Percentiles rank a stretch among this genome's conserved stretches.
Evolutionary conservation across 768 basidiomycete genomes (phyloP).

Genomic region (Butyriboletus loyo): DNA sequence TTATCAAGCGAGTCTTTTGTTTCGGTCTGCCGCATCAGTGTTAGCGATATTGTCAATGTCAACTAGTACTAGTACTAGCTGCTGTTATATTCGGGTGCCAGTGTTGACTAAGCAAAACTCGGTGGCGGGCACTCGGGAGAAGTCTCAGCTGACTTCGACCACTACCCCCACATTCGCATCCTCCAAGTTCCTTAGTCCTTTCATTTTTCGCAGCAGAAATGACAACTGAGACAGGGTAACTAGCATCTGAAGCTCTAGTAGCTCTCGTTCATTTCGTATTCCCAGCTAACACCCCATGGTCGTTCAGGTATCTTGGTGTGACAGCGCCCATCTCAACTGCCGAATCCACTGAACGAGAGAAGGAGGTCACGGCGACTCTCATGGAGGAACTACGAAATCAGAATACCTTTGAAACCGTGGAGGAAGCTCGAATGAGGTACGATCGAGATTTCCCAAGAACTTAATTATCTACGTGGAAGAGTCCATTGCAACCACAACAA

Average conservation of each 20-base stretch:
- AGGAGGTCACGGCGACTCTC: conserved; percentile 77
- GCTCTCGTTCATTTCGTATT: not conserved
- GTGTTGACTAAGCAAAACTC: conserved; percentile 23
- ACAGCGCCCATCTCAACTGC: conserved; percentile 80
- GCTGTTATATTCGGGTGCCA: no score
- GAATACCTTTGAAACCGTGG: conserved; percentile 85
- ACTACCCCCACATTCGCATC: conserved; percentile 10
- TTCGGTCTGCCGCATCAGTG: no score
- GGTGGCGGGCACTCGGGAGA: conserved; percentile 12
- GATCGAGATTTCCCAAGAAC: conserved; percentile 16
- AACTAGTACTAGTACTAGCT: no score
- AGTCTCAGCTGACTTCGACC: conserved; percentile 16
- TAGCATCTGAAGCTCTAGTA: conserved; percentile 7
- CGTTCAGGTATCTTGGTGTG: conserved; percentile 68
- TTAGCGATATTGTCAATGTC: no score
- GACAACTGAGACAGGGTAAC: conserved; percentile 43
- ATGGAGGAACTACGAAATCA: conserved; percentile 89
- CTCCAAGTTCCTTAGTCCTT: conserved; percentile 5
- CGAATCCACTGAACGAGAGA: conserved; percentile 75
- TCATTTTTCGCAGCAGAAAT: conserved; percentile 24
- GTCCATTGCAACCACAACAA: not conserved
- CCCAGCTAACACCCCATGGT: conserved; percentile 10
- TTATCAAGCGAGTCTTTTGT: not conserved
- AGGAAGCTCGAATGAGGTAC: conserved; percentile 85
- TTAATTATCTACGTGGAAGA: conserved; percentile 2